Base-by-base conservation (phyloP, 495 filamentous ascomycete genomes). In the Venustampulla echinocandica region DNA sequence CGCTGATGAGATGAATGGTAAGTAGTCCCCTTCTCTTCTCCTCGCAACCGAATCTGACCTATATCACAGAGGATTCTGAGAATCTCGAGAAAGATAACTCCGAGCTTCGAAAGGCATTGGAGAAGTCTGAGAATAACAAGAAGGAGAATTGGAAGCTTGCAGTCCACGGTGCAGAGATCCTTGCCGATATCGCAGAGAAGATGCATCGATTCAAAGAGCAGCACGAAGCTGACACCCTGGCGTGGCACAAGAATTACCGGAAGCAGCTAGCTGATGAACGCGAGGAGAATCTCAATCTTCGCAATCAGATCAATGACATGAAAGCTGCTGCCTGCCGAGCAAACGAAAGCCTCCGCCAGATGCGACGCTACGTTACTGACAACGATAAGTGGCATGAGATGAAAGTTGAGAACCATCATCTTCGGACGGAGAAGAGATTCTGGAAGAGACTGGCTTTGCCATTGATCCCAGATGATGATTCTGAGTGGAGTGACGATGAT, bases 371-470 rank as follows among this genome's bases (percentile, higher is more conserved):
- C 20, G 69, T 68, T 50, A 67, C 74, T 42, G 70, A 74, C 44
- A 61, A 74, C 42, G 62, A 61, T 38, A 57, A 60, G 20, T 61
- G 66, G 10, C 66, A 71, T 62, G 69, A 73, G 43, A 60, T 65
- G n/a, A 56, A 61, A 6, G 63, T 75, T 19, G 60, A 70, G 9
- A 64, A 63, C 23, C 20, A 63, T 57, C 25, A 65, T 65, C 19
- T 56, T 53, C 35, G 61, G 65, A 19, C 74, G 51, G 68, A 75
- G 56, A 53, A 69, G 40, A 59, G 74, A 0, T 73, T 69, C 54
- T 78, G 71, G 72, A 78, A 76, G 59, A 58, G 74, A 11, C 63
- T 75, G 66, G 74, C 74, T 1, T 67, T 76, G 65, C 70, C 68
- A 2, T 48, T 73, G 32, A 53, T 63, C 15, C 70, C 72, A 15